Evolutionary conservation across 2,329 filamentous ascomycete species (phyloP).

Genomic region (Fusarium oligoseptatum): DNA sequence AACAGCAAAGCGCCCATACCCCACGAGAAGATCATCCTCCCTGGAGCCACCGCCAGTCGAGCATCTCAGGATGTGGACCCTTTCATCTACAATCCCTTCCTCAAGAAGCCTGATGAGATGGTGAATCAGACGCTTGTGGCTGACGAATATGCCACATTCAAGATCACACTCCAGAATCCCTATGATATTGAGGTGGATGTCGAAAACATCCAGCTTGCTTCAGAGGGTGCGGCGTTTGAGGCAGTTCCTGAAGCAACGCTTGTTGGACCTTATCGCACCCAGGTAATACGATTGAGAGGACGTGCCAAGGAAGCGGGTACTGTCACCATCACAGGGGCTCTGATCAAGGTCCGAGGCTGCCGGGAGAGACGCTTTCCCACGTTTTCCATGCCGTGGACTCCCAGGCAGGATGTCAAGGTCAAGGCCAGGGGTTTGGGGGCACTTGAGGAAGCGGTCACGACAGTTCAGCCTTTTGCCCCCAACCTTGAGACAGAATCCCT

Average conservation of each 20-base stretch:
- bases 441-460: conserved; percentile 61
- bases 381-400: conserved; percentile 81
- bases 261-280: conserved; percentile 85
- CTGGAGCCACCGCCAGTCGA: conserved; percentile 62
- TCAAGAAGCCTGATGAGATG: conserved; percentile 74
- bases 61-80: conserved; percentile 78
- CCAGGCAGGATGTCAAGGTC: conserved; percentile 77
- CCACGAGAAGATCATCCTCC: conserved; percentile 70
- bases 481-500: conserved; percentile 65
- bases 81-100: conserved; percentile 95
- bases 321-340: conserved; percentile 81
- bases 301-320: conserved; percentile 75
- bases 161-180: conserved; percentile 90
- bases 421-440: conserved; percentile 79
- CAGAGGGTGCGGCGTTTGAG: conserved; percentile 79
- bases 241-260: conserved; percentile 73
- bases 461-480: conserved; percentile 54
- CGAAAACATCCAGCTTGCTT: conserved; percentile 81
- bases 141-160: conserved; percentile 82
- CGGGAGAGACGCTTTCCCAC: conserved; percentile 87
- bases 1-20: conserved; percentile 73
- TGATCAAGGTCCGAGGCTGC: conserved; percentile 85
- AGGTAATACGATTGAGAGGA: conserved; percentile 80
- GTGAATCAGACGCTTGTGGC: conserved; percentile 80
- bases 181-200: conserved; percentile 94